Evolutionary conservation across 164 flowering plant species (phyloP), one percentile per base, ranked within the genome.

Genomic region (Aristolochia californica): DNA sequence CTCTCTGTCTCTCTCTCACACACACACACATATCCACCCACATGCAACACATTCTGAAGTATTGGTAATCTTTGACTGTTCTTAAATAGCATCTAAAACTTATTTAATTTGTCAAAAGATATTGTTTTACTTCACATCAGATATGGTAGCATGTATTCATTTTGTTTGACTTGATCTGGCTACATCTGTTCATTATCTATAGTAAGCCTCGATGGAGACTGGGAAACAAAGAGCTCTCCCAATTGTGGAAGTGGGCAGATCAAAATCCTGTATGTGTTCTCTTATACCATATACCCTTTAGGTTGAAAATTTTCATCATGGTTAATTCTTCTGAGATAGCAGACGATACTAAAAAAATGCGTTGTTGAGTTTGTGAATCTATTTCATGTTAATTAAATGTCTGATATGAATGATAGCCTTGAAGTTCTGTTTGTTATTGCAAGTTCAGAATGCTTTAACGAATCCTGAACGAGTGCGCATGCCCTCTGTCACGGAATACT

Each of bases 221-320:
- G 60, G 99, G 99, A 48, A 93, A 89, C 73, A 93, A 77, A 71
- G 97, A 93, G 77, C 93, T 93, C 55, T 82, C 95, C 67, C 96
- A 89, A 65, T 61, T 93, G 66, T 93, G 99, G 99, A 93, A 80
- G 64, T 93, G 99, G 96, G 87, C 99, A 43, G 97, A 93, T 71
- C 84, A 80, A 55, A 87, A 89, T 77, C 95, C 87, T 57, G 99
- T 93, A 67, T 30, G 68, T 69, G 58, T 54, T 8, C 17, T 54
- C 18, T 27, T 27, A 30, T 14, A 26, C 28, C 13, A 21, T 24
- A 7, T 23, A 14, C 27, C 23, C 14, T 20, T 24, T 51, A 21
- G 26, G 20, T 51, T 51, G 5, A 51, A n/a, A 13, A 51, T 12
- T 51, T 23, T 11, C 26, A 2, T 24, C 55, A 21, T 51, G 20